Evolutionary conservation across 2,329 filamentous ascomycete genomes (phyloP).

Genomic region (Diaporthe sp.): DNA sequence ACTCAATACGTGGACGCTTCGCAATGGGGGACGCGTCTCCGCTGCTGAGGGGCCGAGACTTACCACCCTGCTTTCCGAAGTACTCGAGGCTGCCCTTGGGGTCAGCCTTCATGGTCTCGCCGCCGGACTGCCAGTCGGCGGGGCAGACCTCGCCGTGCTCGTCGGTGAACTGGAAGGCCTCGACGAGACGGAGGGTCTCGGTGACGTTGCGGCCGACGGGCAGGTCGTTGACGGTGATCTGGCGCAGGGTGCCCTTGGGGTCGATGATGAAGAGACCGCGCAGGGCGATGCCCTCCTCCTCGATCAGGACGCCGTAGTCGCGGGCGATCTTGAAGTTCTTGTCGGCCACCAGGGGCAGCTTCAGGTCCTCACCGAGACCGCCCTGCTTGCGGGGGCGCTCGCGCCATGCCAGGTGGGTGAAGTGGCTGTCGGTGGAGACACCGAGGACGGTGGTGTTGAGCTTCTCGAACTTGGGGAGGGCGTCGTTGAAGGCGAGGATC

Average conservation of each 20-base stretch:
- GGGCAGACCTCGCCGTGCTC: conserved; percentile 83
- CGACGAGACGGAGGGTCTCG: conserved; percentile 74
- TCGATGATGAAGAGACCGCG: conserved; percentile 77
- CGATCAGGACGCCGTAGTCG: conserved; percentile 74
- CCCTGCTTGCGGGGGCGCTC: conserved; percentile 70
- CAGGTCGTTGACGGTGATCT: conserved; percentile 76
- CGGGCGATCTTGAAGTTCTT: conserved; percentile 71
- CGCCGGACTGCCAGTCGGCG: conserved; percentile 63
- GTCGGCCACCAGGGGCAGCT: conserved; percentile 74
- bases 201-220: conserved; percentile 75
- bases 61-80: conserved; percentile 50
- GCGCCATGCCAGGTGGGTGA: conserved; percentile 69
- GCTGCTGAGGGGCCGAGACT: conserved; percentile 41
- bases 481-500: conserved; percentile 75
- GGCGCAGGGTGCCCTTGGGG: conserved; percentile 70
- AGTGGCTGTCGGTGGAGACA: conserved; percentile 73
- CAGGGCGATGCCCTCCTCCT: conserved; percentile 74
- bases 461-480: conserved; percentile 69
- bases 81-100: conserved; percentile 66
- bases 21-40: conserved; percentile 37
- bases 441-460: conserved; percentile 73
- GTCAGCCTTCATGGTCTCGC: conserved; percentile 65
- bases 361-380: conserved; percentile 70
- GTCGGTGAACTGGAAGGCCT: conserved; percentile 86
- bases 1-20: conserved; percentile 42